phyloP scores from a whole-genome alignment of 2,329 filamentous ascomycete species.

The Tolypocladium ophioglossoides region DNA sequence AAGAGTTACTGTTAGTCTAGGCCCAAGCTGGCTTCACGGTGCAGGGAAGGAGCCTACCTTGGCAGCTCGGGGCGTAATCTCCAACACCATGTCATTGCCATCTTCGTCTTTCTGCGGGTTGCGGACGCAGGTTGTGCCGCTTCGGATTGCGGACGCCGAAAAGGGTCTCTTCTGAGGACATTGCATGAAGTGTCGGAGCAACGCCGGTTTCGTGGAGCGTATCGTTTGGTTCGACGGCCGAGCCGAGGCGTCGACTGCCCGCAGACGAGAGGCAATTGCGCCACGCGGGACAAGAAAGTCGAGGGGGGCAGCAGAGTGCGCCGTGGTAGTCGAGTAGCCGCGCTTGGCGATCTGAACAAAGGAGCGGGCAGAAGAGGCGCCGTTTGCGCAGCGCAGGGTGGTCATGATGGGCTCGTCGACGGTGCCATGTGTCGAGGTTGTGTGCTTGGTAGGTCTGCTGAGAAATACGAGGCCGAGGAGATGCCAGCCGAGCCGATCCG shows the following conservation, averaged over 20 bases:
- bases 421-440: conserved; percentile 3
- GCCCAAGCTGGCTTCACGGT: not conserved
- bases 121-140: conserved; percentile 38
- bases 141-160: conserved; percentile 21
- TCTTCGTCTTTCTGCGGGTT: conserved; percentile 76
- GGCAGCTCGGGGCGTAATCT: conserved; percentile 74
- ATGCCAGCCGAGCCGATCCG: conserved; percentile 1
- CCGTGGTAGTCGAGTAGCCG: conserved; percentile 16
- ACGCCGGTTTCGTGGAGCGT: not conserved
- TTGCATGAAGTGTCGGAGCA: not conserved
- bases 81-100: conserved; percentile 72
- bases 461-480: conserved; percentile 5
- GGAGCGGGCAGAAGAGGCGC: conserved; percentile 25
- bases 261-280: conserved; percentile 6
- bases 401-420: conserved; percentile 15
- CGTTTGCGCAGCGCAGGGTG: conserved; percentile 25
- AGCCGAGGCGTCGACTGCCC: not conserved
- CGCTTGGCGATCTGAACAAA: conserved; percentile 31
- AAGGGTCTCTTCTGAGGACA: conserved; percentile 19
- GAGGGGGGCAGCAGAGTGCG: conserved; percentile 17
- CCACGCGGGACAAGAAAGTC: conserved; percentile 29
- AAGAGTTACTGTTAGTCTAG: not conserved
- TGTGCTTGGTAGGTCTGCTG: conserved; percentile 1
- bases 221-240: not conserved
- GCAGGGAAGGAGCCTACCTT: conserved; percentile 40